Evolutionary conservation across 2,329 filamentous ascomycete genomes (phyloP), one percentile per base, ranked within the genome.

Genomic region (Aureobasidium subglaciale): DNA sequence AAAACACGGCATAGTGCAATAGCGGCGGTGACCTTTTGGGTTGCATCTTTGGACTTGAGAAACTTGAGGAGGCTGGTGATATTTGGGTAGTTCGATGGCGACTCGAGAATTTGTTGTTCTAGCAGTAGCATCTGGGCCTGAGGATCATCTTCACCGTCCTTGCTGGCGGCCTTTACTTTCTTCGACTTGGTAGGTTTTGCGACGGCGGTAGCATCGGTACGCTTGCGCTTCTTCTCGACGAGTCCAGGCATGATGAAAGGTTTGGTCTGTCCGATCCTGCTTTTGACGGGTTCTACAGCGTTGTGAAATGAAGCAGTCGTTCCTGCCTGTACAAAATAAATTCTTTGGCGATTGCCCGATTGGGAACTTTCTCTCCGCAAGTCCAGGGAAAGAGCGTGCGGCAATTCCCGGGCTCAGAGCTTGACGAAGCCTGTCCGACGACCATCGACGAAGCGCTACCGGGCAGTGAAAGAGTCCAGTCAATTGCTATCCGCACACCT

Each of bases 11-110:
- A 96, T 45, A 96, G 77, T 2, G 91, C 86, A 18, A 96, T 85
- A 0, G 86, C 82, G 0, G 90, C 87, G 45, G 66, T 62, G 43
- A 88, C 75, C 10, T 81, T 77, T 4, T 81, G 75, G 40, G 85
- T 80, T 2, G 75, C 70, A 18, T 75, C 68, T 2, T 78, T 70
- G 25, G 74, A 73, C 34, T 83, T 71, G 53, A 63, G 64, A 64
- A 83, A 79, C 38, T 78, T 78, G 42, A 95, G 75, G 34, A 97
- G 73, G 10, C 79, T 81, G 7, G 83, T 79, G 65, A 97, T 92
- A 67, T 95, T 90, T 76, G 96, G 95, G 78, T 95, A 95, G 72
- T 96, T 82, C 70, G 90, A 89, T 66, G 84, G 87, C 48, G 90
- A 95, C 70, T 93, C 85, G 59, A 90, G 73, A 55, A 97, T 90